Evolutionary conservation across 2,329 filamentous ascomycete species (phyloP), one percentile per base, ranked within the genome.

Genomic region (Trichoderma simmonsii): DNA sequence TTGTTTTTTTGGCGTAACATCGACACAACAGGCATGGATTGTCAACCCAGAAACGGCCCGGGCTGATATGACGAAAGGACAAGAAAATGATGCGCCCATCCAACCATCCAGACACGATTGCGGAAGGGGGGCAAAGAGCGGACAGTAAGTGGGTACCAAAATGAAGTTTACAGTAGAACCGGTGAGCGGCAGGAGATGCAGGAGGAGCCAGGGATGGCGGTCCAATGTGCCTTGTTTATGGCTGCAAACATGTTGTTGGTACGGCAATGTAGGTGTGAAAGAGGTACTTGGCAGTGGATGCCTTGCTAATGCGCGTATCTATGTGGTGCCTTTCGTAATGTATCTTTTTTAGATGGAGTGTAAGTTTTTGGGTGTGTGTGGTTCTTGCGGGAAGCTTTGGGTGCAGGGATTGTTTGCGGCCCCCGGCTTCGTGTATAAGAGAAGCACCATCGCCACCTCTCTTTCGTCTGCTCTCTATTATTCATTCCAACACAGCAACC

Each of bases 401-500:
- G 48, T 18, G 26, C 63, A 66, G 63, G 63, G 63, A 56, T 51
- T 54, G 18, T 18, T 51, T 64, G 18, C 39, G 21, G 48, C 48
- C 9, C 39, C 39, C 15, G 7, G 34, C 14, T 9, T 66, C 30
- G 64, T 67, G 64, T 70, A 70, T 70, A 71, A 71, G 68, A 71
- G 32, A 64, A 64, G 36, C 32, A 15, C 18, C 18, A 12, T 64
- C 24, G 51, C 60, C 48, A 64, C 68, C 28, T 51, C 48, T 32
- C 32, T 11, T 43, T 11, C 24, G 4, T n/a, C 30, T 48, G 11
- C 30, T 28, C n/a, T 21, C 3, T 28, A 28, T 28, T 21, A 32
- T 60, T 36, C 4, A 67, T 24, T 43, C 24, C 34, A 12, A 43
- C 21, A n/a, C 39, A 43, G 9, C 18, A 43, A 64, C 30, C 62